Percentiles rank a stretch among this genome's conserved stretches.
Conservation (phyloP, 805 yeast species). For the Zygosaccharomyces rouxii region DNA sequence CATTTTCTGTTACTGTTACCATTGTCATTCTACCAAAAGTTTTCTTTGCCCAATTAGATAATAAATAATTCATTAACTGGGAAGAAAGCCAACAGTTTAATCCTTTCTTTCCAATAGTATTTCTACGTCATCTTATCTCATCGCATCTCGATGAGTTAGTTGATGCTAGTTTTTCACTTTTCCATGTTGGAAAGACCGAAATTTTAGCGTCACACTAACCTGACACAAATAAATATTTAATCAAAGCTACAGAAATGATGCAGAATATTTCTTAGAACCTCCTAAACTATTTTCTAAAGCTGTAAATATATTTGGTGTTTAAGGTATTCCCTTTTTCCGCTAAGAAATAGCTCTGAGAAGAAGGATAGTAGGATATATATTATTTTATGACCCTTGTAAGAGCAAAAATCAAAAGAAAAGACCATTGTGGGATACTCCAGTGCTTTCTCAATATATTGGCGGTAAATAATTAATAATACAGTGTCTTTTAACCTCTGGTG, state of each 20-base stretch:
- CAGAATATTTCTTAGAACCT: not conserved
- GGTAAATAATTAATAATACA: no score
- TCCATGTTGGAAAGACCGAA: constrained; percentile 7
- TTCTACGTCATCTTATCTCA: not conserved
- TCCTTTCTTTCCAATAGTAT: not conserved
- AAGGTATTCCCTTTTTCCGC: no score
- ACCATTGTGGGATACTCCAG: no score
- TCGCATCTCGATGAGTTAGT: not conserved
- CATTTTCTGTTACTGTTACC: constrained; percentile 3
- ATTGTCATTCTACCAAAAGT: constrained; percentile 4
- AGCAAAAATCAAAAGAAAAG: no score
- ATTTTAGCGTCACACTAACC: constrained; percentile 2
- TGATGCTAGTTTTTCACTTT: constrained; percentile 1
- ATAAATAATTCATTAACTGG: not conserved
- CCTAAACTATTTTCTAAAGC: not conserved
- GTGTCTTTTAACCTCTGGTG: not conserved
- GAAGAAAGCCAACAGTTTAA: not conserved
- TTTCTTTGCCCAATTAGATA: not conserved
- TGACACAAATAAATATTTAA: constrained; percentile 1
- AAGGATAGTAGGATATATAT: no score
- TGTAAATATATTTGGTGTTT: not conserved
- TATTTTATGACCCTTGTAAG: no score
- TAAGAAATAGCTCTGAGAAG: no score
- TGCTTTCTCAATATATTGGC: no score
- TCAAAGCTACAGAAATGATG: constrained; percentile 9